phyloP scores from a whole-genome alignment of 1,139 yeast genomes.

The Wickerhamiella pararugosa region DNA sequence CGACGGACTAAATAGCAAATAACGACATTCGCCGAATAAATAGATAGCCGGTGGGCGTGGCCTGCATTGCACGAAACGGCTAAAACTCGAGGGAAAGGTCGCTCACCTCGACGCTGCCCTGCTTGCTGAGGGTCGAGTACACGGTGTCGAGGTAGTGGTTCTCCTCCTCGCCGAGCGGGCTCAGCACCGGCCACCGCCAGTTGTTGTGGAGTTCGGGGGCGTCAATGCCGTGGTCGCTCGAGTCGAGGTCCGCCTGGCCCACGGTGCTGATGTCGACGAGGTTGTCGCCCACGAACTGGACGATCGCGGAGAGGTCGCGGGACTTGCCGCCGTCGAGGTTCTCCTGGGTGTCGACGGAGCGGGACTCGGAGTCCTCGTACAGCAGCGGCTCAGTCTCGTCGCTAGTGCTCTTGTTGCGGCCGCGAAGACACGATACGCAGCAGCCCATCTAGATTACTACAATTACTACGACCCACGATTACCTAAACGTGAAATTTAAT shows the following conservation, averaged over 20 bases:
- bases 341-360: too few species aligned
- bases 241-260: slow-evolving; percentile 9
- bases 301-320: slow-evolving; percentile 2
- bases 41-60: too few species aligned
- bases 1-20: too few species aligned
- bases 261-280: slow-evolving; percentile 14
- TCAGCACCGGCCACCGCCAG: slow-evolving; percentile 9
- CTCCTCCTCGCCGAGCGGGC: slow-evolving; percentile 8
- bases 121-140: background rate
- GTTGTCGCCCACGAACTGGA: slow-evolving; percentile 8
- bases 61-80: too few species aligned
- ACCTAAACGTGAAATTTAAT: slow-evolving; percentile 11
- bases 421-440: slow-evolving; percentile 4
- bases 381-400: slow-evolving; percentile 6
- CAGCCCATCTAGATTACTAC: background rate
- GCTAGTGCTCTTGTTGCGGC: background rate
- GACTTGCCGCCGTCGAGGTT: background rate
- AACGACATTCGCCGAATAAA: too few species aligned
- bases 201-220: background rate
- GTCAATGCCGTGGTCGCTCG: slow-evolving; percentile 5
- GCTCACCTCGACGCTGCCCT: too few species aligned
- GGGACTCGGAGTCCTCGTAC: background rate
- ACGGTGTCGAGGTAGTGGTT: slow-evolving; percentile 2
- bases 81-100: too few species aligned
- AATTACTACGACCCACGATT: background rate